Evolutionary conservation across 768 basidiomycete species (phyloP).

Genomic region (Rhodotorula kratochvilovae): DNA sequence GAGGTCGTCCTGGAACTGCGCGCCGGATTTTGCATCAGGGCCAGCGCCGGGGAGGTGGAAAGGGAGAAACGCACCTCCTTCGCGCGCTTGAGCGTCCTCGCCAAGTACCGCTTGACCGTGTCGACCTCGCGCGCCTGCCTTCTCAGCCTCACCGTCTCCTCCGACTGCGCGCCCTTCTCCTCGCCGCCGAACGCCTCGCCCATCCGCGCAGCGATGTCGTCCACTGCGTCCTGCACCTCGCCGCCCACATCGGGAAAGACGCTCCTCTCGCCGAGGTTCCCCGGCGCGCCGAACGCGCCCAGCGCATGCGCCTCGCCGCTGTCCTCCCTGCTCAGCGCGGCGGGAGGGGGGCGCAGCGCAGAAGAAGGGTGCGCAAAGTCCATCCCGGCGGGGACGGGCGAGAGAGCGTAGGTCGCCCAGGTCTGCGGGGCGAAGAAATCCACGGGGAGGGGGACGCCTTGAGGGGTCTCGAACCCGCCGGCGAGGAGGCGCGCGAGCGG

Average conservation of each 20-base stretch:
- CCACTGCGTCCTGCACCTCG: not conserved
- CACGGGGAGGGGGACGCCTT: constrained; percentile 17
- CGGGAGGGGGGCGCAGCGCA: too few species aligned
- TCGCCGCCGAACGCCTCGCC: not conserved
- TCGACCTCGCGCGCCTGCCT: constrained; percentile 12
- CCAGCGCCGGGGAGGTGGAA: not conserved
- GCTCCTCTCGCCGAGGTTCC: constrained; percentile 14
- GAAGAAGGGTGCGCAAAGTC: not conserved
- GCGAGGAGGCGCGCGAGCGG: constrained; percentile 12
- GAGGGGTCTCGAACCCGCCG: constrained; percentile 36
- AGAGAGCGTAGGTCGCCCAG: constrained; percentile 22
- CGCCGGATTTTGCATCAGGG: too few species aligned
- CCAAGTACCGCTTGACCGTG: constrained; percentile 12
- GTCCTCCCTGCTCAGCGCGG: too few species aligned
- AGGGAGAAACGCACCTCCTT: not conserved
- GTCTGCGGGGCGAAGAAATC: constrained; percentile 32
- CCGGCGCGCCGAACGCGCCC: constrained; percentile 6
- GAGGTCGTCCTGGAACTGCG: constrained; percentile 29
- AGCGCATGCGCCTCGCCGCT: not conserved
- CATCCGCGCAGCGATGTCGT: not conserved
- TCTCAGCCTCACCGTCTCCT: constrained; percentile 3
- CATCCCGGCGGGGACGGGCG: constrained; percentile 26
- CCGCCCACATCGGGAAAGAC: constrained; percentile 3
- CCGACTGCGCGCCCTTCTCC: not conserved
- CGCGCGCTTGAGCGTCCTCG: not conserved